Evolutionary conservation across 1,139 yeast genomes (phyloP), one percentile per base, ranked within the genome.

Genomic region (Debaryomyces udenii): DNA sequence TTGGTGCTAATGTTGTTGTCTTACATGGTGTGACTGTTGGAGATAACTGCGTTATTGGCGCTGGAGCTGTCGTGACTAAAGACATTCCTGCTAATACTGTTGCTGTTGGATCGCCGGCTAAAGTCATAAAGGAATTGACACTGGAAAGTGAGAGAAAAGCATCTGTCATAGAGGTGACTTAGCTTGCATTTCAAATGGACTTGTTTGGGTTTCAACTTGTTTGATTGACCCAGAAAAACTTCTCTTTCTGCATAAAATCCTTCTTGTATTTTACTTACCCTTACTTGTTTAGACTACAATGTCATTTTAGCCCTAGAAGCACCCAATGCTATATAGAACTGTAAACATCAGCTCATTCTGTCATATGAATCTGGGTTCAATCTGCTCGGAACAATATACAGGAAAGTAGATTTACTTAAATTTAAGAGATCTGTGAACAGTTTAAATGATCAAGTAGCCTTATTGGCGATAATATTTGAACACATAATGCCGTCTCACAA

Each of bases 11-110:
- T 36, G 76, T 66, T 16, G 65, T 67, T 1, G 70, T 84, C 4
- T 61, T 83, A 40, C 86, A 86, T 2, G 90, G 89, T 2, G 85
- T 83, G 10, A 80, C 76, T 1, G 73, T 84, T 39, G 90, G 90
- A 6, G 75, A 78, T 28, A 76, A 77, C 1, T 70, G 75, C n/a
- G 81, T 81, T 1, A 67, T 84, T 36, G 91, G 83, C 5, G 87
- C 90, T 5, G 88, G 87, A 3, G 63, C 81, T 4, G 81, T 83
- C 1, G 88, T 84, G 18, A 72, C 72, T 27, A 76, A 64, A 47
- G 78, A 74, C 46, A 72, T 83, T 15, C 82, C 85, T 1, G 64
- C 74, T 6, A 66, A 70, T 43, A 61, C 75, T 0, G 75, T 83
- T 16, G 82, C 74, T 13, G 83, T 66, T 9, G 90, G 90, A 0